Evolutionary conservation across 2,329 filamentous ascomycete species (phyloP).

Genomic region (Dothiorella sarmentorum): DNA sequence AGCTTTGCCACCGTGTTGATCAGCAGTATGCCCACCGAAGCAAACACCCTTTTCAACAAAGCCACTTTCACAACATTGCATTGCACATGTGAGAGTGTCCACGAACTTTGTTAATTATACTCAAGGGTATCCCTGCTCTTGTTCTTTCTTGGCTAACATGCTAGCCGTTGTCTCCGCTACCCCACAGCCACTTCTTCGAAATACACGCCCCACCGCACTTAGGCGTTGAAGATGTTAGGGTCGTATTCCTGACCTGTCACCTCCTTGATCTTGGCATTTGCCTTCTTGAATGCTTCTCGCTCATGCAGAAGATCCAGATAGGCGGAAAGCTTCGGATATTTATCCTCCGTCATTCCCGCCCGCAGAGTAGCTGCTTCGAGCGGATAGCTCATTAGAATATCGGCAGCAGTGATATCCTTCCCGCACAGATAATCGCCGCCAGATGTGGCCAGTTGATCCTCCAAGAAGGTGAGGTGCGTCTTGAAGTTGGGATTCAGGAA

Average conservation of each 20-base stretch:
- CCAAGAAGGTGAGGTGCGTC: constrained; percentile 50
- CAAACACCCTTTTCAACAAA: too few species aligned
- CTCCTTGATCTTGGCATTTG: constrained; percentile 50
- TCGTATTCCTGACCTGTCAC: constrained; percentile 36
- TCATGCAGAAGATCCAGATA: constrained; percentile 47
- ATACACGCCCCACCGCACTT: neutral
- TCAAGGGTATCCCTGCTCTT: neutral
- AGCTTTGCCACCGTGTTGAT: neutral
- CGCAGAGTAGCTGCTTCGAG: constrained; percentile 43
- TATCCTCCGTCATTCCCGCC: constrained; percentile 39
- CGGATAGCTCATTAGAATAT: constrained; percentile 53
- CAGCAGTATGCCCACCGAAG: too few species aligned
- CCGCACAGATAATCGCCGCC: constrained; percentile 52
- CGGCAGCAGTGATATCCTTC: constrained; percentile 47
- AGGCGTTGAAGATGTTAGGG: constrained; percentile 20
- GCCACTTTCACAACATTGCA: too few species aligned
- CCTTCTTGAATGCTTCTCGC: constrained; percentile 44
- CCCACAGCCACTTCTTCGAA: neutral
- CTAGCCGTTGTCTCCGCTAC: neutral
- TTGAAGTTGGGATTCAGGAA: constrained; percentile 49
- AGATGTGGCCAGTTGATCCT: constrained; percentile 46
- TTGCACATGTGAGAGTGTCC: too few species aligned
- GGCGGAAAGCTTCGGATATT: constrained; percentile 46
- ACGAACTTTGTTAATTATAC: neutral
- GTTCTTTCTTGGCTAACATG: neutral